phyloP scores from a whole-genome alignment of 768 basidiomycete species.

The Kwoniella mangroviensis region DNA sequence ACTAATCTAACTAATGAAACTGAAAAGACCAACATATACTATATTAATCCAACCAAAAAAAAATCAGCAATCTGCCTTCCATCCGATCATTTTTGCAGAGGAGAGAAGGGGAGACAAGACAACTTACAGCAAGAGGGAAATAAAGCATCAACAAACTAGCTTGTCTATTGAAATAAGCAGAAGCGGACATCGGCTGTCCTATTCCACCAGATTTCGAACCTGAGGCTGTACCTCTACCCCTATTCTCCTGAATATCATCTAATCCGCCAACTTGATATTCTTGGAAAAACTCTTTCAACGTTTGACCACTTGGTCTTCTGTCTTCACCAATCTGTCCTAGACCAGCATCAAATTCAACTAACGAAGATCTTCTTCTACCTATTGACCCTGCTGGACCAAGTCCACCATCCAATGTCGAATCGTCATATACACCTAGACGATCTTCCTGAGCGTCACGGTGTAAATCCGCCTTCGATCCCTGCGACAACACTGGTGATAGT shows the following conservation, averaged over 20 bases:
- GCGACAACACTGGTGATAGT: slow-evolving; percentile 28
- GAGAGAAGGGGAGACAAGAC: too few species aligned
- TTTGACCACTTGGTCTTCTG: slow-evolving; percentile 32
- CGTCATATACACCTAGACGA: slow-evolving; percentile 2
- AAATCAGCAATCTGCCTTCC: neutral
- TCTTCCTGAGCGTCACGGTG: neutral
- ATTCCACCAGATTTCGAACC: slow-evolving; percentile 10
- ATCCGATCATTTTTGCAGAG: too few species aligned
- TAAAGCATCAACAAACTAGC: slow-evolving; percentile 57
- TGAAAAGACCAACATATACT: slow-evolving; percentile 55
- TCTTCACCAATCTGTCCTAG: neutral
- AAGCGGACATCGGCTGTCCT: slow-evolving; percentile 41
- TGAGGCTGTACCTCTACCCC: slow-evolving; percentile 11
- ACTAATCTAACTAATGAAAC: slow-evolving; percentile 52
- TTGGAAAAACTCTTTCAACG: slow-evolving; percentile 52
- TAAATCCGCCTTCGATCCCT: slow-evolving; percentile 16
- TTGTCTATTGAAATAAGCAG: slow-evolving; percentile 56
- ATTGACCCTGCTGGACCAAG: neutral
- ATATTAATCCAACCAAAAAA: neutral
- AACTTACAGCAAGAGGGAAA: slow-evolving; percentile 56
- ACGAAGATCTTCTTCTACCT: slow-evolving; percentile 1
- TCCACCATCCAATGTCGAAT: neutral
- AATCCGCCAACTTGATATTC: slow-evolving; percentile 32
- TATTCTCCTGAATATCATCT: slow-evolving; percentile 20
- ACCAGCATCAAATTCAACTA: slow-evolving; percentile 1